phyloP scores from a whole-genome alignment of 805 yeast genomes.

The Candida maris region DNA sequence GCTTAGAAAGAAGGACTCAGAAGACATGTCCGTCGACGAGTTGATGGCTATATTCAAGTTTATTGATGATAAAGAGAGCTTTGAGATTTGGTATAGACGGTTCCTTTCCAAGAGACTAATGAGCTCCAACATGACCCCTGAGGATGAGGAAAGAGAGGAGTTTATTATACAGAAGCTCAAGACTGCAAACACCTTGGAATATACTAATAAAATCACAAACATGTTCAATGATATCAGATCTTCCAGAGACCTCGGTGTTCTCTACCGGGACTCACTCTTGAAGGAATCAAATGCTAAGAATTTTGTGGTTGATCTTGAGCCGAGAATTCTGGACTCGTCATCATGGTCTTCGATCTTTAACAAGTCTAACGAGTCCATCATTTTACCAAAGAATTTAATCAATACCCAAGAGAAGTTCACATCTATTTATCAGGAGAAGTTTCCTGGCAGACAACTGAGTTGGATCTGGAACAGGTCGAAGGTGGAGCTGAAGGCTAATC shows the following conservation, averaged over 20 bases:
- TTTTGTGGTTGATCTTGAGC: conserved; percentile 29
- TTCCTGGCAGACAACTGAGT: conserved; percentile 81
- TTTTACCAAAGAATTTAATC: conserved; percentile 64
- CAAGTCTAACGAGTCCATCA: conserved; percentile 39
- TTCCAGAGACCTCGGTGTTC: conserved; percentile 66
- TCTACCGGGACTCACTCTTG: conserved; percentile 25
- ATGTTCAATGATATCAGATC: conserved; percentile 94
- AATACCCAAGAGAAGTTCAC: conserved; percentile 65
- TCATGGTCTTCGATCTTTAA: conserved; percentile 32
- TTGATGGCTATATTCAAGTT: conserved; percentile 84
- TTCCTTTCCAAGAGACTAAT: conserved; percentile 85
- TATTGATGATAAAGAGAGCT: conserved; percentile 90
- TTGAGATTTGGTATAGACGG: conserved; percentile 89
- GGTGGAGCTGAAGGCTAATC: conserved; percentile 85
- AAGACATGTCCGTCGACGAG: conserved; percentile 77
- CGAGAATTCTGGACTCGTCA: conserved; percentile 30
- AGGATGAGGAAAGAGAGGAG: conserved; percentile 83
- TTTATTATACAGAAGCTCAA: conserved; percentile 79
- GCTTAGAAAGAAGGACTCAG: conserved; percentile 66
- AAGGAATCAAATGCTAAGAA: conserved; percentile 17
- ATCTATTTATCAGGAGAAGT: conserved; percentile 66
- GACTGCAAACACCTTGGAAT: conserved; percentile 86
- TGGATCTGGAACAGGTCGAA: conserved; percentile 97
- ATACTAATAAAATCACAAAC: conserved; percentile 87
- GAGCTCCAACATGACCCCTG: conserved; percentile 66